Conservation (phyloP, 2,329 filamentous ascomycete species). For the Fusarium brevicatenulatum region DNA sequence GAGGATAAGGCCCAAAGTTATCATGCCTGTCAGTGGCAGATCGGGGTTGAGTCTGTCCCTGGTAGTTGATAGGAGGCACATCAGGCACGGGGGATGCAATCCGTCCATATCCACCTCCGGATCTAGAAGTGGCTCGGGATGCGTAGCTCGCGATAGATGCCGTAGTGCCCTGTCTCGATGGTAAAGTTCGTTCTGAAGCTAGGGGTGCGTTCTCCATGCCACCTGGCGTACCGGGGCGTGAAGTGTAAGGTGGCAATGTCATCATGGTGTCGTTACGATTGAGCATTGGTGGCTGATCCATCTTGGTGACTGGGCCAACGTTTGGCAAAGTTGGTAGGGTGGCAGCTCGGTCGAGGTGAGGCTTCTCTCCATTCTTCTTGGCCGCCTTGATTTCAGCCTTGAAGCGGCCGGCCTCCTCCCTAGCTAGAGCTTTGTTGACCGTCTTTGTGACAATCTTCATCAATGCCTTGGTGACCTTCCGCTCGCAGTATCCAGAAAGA, state of each 20-base stretch:
- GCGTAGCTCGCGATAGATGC: slow-evolving; percentile 70
- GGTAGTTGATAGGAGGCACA: slow-evolving; percentile 44
- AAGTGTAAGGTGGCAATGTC: slow-evolving; percentile 71
- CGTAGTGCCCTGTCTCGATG: slow-evolving; percentile 62
- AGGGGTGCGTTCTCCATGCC: slow-evolving; percentile 63
- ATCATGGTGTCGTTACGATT: slow-evolving; percentile 68
- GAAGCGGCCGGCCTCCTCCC: slow-evolving; percentile 72
- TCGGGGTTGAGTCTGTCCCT: slow-evolving; percentile 45
- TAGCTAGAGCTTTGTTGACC: slow-evolving; percentile 87
- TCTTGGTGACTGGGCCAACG: slow-evolving; percentile 49
- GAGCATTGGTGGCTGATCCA: slow-evolving; percentile 68
- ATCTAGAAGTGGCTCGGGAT: slow-evolving; percentile 71
- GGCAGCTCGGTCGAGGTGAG: slow-evolving; percentile 64
- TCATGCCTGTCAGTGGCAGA: slow-evolving; percentile 52
- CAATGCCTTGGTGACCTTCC: slow-evolving; percentile 88
- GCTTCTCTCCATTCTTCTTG: slow-evolving; percentile 64
- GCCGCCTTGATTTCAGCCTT: slow-evolving; percentile 62
- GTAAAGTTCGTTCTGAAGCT: slow-evolving; percentile 62
- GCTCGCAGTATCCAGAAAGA: slow-evolving; percentile 85
- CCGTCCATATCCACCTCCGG: slow-evolving; percentile 59
- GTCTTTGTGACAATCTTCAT: slow-evolving; percentile 86
- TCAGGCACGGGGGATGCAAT: slow-evolving; percentile 52
- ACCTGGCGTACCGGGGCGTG: slow-evolving; percentile 65
- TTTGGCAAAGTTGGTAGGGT: slow-evolving; percentile 72
- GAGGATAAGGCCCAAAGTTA: slow-evolving; percentile 42